Evolutionary conservation across 2,329 filamentous ascomycete species (phyloP).

Genomic region (Neofusicoccum umdonicola): DNA sequence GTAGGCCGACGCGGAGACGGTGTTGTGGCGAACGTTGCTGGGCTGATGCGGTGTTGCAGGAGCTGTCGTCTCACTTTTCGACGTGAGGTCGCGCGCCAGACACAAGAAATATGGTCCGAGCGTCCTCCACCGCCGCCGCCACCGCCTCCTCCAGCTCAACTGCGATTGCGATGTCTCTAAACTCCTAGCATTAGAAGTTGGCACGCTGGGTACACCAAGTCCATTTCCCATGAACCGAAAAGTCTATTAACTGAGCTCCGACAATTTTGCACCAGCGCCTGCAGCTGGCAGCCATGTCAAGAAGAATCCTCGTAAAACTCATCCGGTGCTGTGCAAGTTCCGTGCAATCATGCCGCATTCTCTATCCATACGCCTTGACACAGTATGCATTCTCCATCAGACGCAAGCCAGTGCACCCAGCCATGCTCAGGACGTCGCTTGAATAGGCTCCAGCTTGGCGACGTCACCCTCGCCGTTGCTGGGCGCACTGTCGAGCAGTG

Average conservation of each 20-base stretch:
- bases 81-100: not conserved
- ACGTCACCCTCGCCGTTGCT: not conserved
- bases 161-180: too few relatives aligned
- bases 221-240: not conserved
- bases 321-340: not conserved
- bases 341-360: slow-evolving; percentile 11
- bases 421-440: not conserved
- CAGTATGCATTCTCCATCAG: not conserved
- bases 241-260: not conserved
- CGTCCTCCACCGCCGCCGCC: not conserved
- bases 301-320: not conserved
- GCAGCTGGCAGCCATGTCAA: not conserved
- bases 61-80: slow-evolving; percentile 11
- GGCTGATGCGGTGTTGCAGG: not conserved
- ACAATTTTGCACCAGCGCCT: not conserved
- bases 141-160: not conserved
- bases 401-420: too few relatives aligned
- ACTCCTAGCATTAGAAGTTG: too few relatives aligned
- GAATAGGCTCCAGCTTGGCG: not conserved
- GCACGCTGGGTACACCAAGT: not conserved
- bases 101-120: not conserved
- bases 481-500: slow-evolving; percentile 10
- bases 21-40: not conserved
- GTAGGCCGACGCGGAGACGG: not conserved
- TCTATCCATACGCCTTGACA: slow-evolving; percentile 5